Conservation (phyloP, 2,329 filamentous ascomycete species). For the Pseudogymnoascus sp. region DNA sequence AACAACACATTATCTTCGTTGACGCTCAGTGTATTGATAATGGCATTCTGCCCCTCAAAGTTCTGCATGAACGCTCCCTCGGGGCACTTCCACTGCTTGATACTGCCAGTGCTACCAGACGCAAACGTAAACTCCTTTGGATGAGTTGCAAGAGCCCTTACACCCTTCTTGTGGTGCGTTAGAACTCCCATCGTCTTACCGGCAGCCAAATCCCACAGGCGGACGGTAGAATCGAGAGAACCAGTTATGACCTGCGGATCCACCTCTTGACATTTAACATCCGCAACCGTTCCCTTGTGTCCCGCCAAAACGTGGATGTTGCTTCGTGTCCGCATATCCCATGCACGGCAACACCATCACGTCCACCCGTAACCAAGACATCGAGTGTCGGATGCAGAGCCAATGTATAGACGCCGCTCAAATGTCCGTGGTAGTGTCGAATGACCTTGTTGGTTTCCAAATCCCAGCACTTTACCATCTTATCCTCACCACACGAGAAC, state of each 20-base stretch:
- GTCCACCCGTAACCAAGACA: constrained; percentile 86
- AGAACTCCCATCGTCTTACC: constrained; percentile 94
- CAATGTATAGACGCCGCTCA: constrained; percentile 91
- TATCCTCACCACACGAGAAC: constrained; percentile 96
- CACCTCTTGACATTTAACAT: constrained; percentile 87
- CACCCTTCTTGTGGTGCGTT: constrained; percentile 97
- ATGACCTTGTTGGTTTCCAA: constrained; percentile 99
- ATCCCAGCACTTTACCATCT: constrained; percentile 99
- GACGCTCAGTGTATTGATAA: constrained; percentile 88
- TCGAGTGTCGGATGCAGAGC: constrained; percentile 92
- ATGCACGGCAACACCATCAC: constrained; percentile 94
- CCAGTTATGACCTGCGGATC: constrained; percentile 92
- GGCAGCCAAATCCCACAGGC: constrained; percentile 91
- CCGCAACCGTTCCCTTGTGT: constrained; percentile 84
- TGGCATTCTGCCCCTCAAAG: constrained; percentile 91
- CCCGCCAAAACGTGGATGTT: constrained; percentile 92
- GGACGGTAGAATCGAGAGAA: constrained; percentile 86
- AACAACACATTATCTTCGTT: constrained; percentile 96
- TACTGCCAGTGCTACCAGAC: constrained; percentile 81
- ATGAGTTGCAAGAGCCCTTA: constrained; percentile 76
- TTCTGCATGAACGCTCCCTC: constrained; percentile 99
- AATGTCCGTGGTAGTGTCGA: constrained; percentile 91
- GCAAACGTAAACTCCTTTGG: constrained; percentile 96
- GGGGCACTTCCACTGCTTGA: constrained; percentile 99
- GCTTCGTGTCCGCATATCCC: constrained; percentile 96